These are phyloP conservation scores for Lasiosphaeria hispida DNA, from an alignment of 495 filamentous ascomycete genomes.

Conservation along the genomic window DNA sequence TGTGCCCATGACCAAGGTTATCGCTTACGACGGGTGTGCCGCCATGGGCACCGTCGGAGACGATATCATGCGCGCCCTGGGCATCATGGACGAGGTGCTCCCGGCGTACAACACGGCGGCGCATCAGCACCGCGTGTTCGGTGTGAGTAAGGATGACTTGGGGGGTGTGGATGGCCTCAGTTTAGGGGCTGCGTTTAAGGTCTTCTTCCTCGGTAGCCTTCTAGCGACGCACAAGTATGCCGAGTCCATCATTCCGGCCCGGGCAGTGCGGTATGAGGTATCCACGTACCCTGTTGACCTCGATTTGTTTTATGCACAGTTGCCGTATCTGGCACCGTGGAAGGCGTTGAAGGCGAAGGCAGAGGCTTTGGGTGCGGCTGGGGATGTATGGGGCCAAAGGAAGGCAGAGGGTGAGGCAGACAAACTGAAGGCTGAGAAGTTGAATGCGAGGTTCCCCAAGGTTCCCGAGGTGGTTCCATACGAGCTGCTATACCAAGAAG, in stretches of 20 bases:
- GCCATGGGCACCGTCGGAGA: constrained; percentile 24
- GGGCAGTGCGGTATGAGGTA: not conserved
- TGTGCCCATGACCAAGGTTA: constrained; percentile 9
- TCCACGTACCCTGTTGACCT: not conserved
- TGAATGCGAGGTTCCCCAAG: not conserved
- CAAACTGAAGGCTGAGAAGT: not conserved
- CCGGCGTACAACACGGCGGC: constrained; percentile 10
- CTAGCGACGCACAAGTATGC: not conserved
- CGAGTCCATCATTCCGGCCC: not conserved
- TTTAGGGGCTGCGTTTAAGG: not conserved
- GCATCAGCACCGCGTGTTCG: constrained; percentile 20
- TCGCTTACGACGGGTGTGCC: constrained; percentile 23
- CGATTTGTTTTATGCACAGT: not conserved
- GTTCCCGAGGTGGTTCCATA: not conserved
- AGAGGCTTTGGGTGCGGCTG: not conserved
- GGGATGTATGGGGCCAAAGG: not conserved
- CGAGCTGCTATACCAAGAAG: constrained; percentile 10
- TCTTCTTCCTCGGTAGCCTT: constrained; percentile 15
- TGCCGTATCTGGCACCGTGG: not conserved
- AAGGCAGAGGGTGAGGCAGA: not conserved
- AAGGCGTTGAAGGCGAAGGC: not conserved
- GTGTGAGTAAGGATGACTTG: not conserved
- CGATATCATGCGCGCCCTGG: constrained; percentile 19
- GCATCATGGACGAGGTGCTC: constrained; percentile 3
- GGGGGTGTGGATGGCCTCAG: constrained; percentile 8